phyloP scores from a whole-genome alignment of 1,284 basidiomycete genomes.

The Lentinula novae-zelandiae region DNA sequence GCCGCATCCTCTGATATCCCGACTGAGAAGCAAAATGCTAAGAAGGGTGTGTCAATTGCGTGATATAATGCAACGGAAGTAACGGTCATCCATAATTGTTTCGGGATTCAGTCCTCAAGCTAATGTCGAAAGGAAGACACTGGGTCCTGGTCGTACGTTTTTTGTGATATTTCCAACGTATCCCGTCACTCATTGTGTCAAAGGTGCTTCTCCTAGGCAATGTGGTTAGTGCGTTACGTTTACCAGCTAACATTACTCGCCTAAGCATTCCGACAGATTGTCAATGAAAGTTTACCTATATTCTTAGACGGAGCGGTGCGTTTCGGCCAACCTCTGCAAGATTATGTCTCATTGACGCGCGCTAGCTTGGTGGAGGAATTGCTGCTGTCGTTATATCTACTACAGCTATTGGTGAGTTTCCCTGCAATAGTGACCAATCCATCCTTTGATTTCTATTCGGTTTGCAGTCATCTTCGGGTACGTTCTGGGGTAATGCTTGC shows the following conservation, averaged over 20 bases:
- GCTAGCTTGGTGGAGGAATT: conserved; percentile 77
- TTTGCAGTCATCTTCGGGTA: conserved; percentile 9
- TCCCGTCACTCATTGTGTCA: not conserved
- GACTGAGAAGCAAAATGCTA: conserved; percentile 65
- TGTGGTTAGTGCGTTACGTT: conserved; percentile 41
- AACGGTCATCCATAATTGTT: not conserved
- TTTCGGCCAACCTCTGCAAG: not conserved
- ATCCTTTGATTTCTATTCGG: not conserved
- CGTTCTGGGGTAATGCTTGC: not conserved
- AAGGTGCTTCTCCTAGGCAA: conserved; percentile 73
- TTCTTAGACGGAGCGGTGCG: conserved; percentile 87
- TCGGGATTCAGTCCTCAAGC: conserved; percentile 52
- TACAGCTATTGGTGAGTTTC: conserved; percentile 64
- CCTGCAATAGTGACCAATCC: not conserved
- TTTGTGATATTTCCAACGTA: not conserved
- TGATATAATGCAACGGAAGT: too few species aligned
- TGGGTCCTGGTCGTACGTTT: conserved; percentile 88
- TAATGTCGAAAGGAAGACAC: conserved; percentile 82
- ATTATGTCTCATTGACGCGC: not conserved
- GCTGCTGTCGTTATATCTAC: conserved; percentile 84
- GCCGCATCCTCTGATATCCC: conserved; percentile 75
- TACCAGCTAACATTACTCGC: conserved; percentile 24
- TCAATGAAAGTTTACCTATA: conserved; percentile 92
- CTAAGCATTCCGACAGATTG: conserved; percentile 43
- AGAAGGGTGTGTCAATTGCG: conserved; percentile 47